These are phyloP conservation scores for Pilasporangium apinafurcum DNA, from an alignment of 352 stramenopile species.

Conservation along the genomic window DNA sequence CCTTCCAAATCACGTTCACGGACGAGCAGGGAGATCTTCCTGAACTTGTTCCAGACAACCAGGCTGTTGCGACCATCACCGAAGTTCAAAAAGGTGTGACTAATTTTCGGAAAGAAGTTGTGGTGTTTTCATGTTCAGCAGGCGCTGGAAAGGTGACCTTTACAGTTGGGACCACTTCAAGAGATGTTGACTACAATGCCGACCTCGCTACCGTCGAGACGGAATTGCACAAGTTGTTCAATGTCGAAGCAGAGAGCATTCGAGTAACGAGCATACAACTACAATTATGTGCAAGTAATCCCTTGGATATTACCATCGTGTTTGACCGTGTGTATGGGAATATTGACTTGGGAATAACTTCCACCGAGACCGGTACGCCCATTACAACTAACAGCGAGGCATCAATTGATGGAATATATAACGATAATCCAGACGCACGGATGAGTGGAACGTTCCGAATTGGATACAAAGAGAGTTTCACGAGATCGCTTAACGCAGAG, in stretches of 20 bases:
- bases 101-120: slow-evolving; percentile 62
- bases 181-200: slow-evolving; percentile 13
- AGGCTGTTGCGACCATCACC: slow-evolving; percentile 12
- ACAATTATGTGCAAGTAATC: slow-evolving; percentile 24
- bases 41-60: slow-evolving; percentile 12
- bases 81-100: slow-evolving; percentile 26
- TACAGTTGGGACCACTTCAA: slow-evolving; percentile 1
- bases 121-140: slow-evolving; percentile 47
- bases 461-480: slow-evolving; percentile 55
- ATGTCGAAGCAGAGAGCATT: slow-evolving; percentile 49
- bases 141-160: slow-evolving; percentile 27
- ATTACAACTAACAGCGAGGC: slow-evolving; percentile 16
- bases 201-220: slow-evolving; percentile 24
- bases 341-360: slow-evolving; percentile 20
- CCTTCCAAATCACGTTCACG: slow-evolving; percentile 57
- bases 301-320: slow-evolving; percentile 35
- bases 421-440: slow-evolving; percentile 20
- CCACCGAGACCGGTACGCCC: slow-evolving; percentile 5
- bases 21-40: slow-evolving; percentile 39
- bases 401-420: slow-evolving; percentile 59
- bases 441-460: slow-evolving; percentile 84
- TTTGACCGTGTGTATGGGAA: slow-evolving; percentile 65
- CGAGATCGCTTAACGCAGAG: slow-evolving; percentile 55
- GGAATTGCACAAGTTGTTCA: slow-evolving; percentile 39
- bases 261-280: slow-evolving; percentile 37